These are phyloP conservation scores for Gonapodya prolifera DNA, from an alignment of 192 early-diverging fungal genomes.

Conservation along the genomic window DNA sequence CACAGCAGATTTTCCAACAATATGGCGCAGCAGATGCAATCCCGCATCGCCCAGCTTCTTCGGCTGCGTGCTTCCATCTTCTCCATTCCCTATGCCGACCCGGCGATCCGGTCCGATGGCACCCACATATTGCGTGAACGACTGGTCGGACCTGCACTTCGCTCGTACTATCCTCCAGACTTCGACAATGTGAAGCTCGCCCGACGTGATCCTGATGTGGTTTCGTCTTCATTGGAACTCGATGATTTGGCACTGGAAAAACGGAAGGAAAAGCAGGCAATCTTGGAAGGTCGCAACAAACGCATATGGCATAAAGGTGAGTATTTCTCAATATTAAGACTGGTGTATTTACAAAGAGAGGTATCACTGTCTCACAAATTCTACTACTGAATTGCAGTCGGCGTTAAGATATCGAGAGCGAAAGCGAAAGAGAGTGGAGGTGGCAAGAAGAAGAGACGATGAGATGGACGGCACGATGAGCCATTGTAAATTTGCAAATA, in stretches of 20 bases:
- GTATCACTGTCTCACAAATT: too few relatives aligned
- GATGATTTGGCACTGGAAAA: not conserved
- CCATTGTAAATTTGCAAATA: not conserved
- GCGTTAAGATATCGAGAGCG: not conserved
- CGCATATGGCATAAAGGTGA: not conserved
- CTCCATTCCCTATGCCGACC: not conserved
- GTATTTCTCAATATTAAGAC: too few relatives aligned
- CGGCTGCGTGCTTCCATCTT: not conserved
- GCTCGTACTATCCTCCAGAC: not conserved
- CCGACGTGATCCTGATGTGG: not conserved
- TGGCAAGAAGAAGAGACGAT: conserved; percentile 7
- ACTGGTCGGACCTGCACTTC: not conserved
- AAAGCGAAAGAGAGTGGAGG: not conserved
- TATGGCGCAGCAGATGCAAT: not conserved
- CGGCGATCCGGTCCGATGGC: not conserved
- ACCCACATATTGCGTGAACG: not conserved
- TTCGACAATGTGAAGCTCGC: not conserved
- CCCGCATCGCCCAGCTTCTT: not conserved
- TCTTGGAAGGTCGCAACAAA: not conserved
- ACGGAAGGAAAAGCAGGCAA: not conserved
- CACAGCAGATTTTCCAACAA: not conserved
- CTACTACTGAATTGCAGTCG: not conserved
- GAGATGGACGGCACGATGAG: not conserved
- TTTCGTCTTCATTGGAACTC: not conserved
- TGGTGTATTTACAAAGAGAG: too few relatives aligned